Evolutionary conservation across 805 yeast species (phyloP), one percentile per base, ranked within the genome.

Genomic region (Kodamaea leandrae): DNA sequence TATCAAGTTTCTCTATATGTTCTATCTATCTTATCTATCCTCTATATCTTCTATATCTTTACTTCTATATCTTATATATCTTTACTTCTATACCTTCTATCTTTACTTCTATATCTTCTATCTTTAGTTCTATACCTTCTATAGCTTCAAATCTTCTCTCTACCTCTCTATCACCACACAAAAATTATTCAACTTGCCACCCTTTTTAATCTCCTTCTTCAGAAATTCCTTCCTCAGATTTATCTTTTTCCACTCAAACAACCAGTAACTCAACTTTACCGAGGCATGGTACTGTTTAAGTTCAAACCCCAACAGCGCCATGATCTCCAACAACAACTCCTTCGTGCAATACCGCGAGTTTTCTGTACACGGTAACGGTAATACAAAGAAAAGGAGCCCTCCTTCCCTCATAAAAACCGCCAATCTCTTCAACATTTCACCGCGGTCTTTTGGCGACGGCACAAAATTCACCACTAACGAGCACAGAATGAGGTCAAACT

Each of bases 381-480:
- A 64, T 5, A 91, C 98, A 9, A 91, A 60, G 55, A 91, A 90
- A 3, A 59, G 44, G 5, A 49, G 39, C 3, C 37, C 39, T 0
- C 21, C 17, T 2, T 44, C 40, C 27, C 61, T 62, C 27, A 90
- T 63, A 53, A 86, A 90, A 19, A 64, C 42, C 3, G 77, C 63
- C 7, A 87, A 75, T 41, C 84, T 57, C 25, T 55, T 53, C 47
- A 89, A 64, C 97, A 91, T 91, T 4, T 74, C 76, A 2, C 97
- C 97, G 39, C 99, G 64, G 10, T 64, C 75, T 6, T 52, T 53
- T 0, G 90, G 78, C 1, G 78, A 77, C 0, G 96, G 86, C 1
- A 91, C 96, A 62, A 86, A 91, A 57, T 91, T 91, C 10, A 91
- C 66, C 27, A 91, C 99, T 41, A 91, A 60, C 0, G 96, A 87